Percentiles rank a stretch among this genome's conserved stretches.
Evolutionary conservation across 2,329 filamentous ascomycete genomes (phyloP).

Genomic region (Sporothrix pseudoabietina): DNA sequence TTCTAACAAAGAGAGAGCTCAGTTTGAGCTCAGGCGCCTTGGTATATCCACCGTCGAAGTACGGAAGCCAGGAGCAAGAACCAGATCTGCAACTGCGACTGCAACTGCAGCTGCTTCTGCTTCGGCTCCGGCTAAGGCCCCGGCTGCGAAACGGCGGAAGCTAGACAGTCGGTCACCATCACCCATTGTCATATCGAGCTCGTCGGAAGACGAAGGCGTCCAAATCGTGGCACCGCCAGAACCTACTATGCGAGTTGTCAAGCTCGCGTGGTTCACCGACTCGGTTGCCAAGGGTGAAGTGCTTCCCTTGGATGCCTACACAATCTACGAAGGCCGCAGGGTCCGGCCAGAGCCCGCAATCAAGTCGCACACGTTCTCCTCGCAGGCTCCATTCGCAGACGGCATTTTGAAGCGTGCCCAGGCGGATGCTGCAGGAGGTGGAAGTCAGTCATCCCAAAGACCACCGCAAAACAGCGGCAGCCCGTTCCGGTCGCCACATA

Average conservation of each 20-base stretch:
- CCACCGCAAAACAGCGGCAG: neutral
- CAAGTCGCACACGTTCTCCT: neutral
- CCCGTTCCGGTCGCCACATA: slow-evolving; percentile 4
- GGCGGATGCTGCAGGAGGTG: slow-evolving; percentile 31
- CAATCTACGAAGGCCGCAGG: slow-evolving; percentile 55
- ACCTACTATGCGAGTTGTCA: slow-evolving; percentile 53
- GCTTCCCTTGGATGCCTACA: slow-evolving; percentile 54
- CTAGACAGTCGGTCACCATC: neutral
- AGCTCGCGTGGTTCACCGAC: slow-evolving; percentile 60
- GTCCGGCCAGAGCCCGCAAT: neutral
- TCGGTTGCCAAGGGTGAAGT: slow-evolving; percentile 50
- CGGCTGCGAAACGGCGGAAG: slow-evolving; percentile 29
- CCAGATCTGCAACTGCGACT: neutral
- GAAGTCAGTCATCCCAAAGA: neutral
- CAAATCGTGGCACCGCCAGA: slow-evolving; percentile 3
- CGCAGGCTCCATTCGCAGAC: slow-evolving; percentile 23
- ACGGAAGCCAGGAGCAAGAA: neutral
- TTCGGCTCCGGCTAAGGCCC: slow-evolving; percentile 22
- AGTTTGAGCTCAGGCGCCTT: slow-evolving; percentile 73
- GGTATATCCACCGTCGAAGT: slow-evolving; percentile 60
- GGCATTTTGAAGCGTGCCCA: slow-evolving; percentile 42
- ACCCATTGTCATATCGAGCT: slow-evolving; percentile 31
- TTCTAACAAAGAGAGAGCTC: slow-evolving; percentile 67
- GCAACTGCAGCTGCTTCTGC: no score
- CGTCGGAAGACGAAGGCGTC: slow-evolving; percentile 37